These are phyloP conservation scores for Stemphylium lycopersici DNA, from an alignment of 2,329 filamentous ascomycete species.

Conservation along the genomic window DNA sequence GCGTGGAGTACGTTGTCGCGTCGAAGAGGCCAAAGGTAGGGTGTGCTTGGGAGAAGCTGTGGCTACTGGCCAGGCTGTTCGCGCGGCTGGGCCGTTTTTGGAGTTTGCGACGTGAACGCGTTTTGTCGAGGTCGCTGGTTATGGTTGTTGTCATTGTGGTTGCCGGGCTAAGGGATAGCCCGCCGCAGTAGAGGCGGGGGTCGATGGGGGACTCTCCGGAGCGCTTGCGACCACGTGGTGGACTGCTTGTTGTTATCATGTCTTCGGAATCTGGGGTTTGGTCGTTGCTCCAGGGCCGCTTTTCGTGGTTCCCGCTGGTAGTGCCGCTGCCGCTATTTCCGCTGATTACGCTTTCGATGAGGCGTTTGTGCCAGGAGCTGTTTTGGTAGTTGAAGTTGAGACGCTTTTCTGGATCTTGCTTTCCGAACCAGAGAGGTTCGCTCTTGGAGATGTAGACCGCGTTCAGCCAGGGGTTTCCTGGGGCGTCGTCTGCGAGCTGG, in stretches of 20 bases:
- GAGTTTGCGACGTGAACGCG: slow-evolving; percentile 1
- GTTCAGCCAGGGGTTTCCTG: slow-evolving; percentile 54
- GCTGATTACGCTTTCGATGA: slow-evolving; percentile 21
- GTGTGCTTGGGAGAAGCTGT: background rate
- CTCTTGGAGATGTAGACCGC: slow-evolving; percentile 57
- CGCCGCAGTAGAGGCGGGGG: background rate
- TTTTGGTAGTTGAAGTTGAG: slow-evolving; percentile 57
- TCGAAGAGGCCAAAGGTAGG: background rate
- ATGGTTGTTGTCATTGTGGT: slow-evolving; percentile 16
- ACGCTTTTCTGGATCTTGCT: slow-evolving; percentile 54
- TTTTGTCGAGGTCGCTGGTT: background rate
- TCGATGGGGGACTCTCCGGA: slow-evolving; percentile 21
- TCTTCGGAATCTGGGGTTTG: slow-evolving; percentile 1
- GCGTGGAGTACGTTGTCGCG: background rate
- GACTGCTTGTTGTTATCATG: background rate
- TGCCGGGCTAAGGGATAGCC: slow-evolving; percentile 3
- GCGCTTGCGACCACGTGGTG: background rate
- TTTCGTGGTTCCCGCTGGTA: slow-evolving; percentile 8
- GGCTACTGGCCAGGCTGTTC: slow-evolving; percentile 4
- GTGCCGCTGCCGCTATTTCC: slow-evolving; percentile 21
- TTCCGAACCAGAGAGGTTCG: slow-evolving; percentile 63
- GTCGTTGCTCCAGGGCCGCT: slow-evolving; percentile 1
- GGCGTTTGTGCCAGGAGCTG: slow-evolving; percentile 33
- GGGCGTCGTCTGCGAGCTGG: slow-evolving; percentile 56
- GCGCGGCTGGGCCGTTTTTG: slow-evolving; percentile 13